Percentiles rank a stretch among this genome's conserved stretches.
Evolutionary conservation across 2,329 filamentous ascomycete species (phyloP).

Genomic region (Boeremia lycopersici): DNA sequence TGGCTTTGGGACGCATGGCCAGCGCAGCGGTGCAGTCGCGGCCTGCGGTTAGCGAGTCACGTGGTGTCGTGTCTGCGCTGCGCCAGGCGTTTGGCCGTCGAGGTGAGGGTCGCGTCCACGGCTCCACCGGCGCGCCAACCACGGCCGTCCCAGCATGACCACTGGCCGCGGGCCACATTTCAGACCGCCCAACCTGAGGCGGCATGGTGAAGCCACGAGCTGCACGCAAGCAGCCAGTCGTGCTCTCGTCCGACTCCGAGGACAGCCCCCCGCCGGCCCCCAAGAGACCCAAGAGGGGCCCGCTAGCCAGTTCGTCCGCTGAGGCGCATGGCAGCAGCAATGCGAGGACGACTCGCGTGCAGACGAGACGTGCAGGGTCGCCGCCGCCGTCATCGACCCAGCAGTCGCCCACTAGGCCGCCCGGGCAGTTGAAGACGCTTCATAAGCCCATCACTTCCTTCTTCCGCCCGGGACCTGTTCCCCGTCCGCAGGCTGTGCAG

Average conservation of each 20-base stretch:
- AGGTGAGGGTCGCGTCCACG: slow-evolving; percentile 15
- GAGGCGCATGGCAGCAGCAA: slow-evolving; percentile 24
- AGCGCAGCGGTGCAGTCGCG: slow-evolving; percentile 8
- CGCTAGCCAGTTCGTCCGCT: slow-evolving; percentile 29
- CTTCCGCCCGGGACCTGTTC: slow-evolving; percentile 53
- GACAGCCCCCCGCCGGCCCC: slow-evolving; percentile 39
- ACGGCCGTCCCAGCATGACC: slow-evolving; percentile 38
- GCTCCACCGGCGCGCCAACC: slow-evolving; percentile 13
- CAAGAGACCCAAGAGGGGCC: slow-evolving; percentile 38
- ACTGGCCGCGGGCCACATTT: slow-evolving; percentile 20
- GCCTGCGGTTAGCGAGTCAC: neutral
- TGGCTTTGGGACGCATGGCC: slow-evolving; percentile 8
- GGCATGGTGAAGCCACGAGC: slow-evolving; percentile 49
- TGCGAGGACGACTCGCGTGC: slow-evolving; percentile 22
- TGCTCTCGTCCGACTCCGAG: slow-evolving; percentile 46
- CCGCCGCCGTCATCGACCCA: slow-evolving; percentile 29
- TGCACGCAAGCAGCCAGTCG: slow-evolving; percentile 44
- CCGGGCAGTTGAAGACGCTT: slow-evolving; percentile 45
- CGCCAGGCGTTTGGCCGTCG: neutral
- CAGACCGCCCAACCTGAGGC: slow-evolving; percentile 33
- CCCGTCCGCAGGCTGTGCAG: slow-evolving; percentile 49
- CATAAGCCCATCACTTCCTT: slow-evolving; percentile 56
- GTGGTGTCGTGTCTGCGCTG: neutral
- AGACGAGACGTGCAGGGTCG: slow-evolving; percentile 30
- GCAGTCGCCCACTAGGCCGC: slow-evolving; percentile 40